Base-by-base conservation (phyloP, 169 alveolate species). In the Amoebophrya sp. region DNA sequence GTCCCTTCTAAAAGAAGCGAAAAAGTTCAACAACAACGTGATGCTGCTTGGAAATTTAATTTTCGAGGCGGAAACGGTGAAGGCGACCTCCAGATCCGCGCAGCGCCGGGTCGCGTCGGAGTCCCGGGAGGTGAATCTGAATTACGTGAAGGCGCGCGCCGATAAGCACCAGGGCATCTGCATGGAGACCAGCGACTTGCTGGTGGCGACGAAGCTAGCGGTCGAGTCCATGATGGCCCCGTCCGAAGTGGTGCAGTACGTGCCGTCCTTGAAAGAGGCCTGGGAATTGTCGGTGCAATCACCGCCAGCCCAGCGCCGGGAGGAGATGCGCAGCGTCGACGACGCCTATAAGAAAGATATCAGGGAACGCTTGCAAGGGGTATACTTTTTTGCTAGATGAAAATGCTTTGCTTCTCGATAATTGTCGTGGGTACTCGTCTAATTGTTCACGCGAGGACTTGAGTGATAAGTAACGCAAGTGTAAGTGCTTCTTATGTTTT, bases 1-100 rank as follows among this genome's bases (percentile, higher is more conserved):
- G 12, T 2, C 83, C 29, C 83, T 66, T 2, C 35, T 66, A 25
- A 2, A n/a, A 25, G 83, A 66, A 25, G 83, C 83, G 83, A 66
- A 66, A 25, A 66, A 66, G 35, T 66, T 66, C 83, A 66, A 66
- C 83, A 66, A 66, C 83, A 66, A 66, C 83, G 83, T 66, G 83
- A 0, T 66, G 12, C 32, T 66, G 1, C 10, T 66, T 2, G 83
- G 83, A 0, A 66, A 66, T 66, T n/a, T 66, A 3, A 66, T 66
- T n/a, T 66, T 25, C 83, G 83, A 66, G 83, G 32, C 35, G 35
- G 83, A 66, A 25, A 66, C 83, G 35, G 83, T 66, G 39, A 66
- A 66, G 32, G 83, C 83, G 39, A 66, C 83, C 7, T 25, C 83
- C 32, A 2, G 83, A 3, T 25, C 29, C 10, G 32, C 18, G 83